phyloP scores from a whole-genome alignment of 345 rosid genomes.

The Camelina laxa region DNA sequence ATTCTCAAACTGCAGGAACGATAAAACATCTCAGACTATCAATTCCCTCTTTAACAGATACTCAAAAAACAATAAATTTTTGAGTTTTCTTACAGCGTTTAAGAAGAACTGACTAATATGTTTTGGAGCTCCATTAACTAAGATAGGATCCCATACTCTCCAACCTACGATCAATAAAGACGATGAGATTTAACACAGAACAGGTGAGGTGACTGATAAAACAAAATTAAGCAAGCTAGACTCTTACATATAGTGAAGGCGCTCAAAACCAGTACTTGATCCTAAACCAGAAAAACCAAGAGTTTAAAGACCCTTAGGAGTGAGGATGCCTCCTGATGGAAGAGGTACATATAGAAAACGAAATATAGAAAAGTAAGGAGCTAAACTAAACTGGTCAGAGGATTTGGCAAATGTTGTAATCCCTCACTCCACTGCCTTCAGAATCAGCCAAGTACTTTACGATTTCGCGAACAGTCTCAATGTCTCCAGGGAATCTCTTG shows the following conservation, averaged over 20 bases:
- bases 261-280: slow-evolving; percentile 85
- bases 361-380: slow-evolving; percentile 11
- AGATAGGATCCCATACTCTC: slow-evolving; percentile 91
- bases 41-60: slow-evolving; percentile 11
- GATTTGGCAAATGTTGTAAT: slow-evolving; percentile 20
- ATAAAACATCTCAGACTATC: slow-evolving; percentile 28
- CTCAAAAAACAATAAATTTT: background rate
- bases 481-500: slow-evolving; percentile 83
- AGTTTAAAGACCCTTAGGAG: slow-evolving; percentile 77
- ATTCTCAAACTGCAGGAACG: slow-evolving; percentile 64
- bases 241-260: slow-evolving; percentile 84
- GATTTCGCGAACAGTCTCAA: slow-evolving; percentile 67
- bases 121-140: slow-evolving; percentile 76
- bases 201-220: background rate
- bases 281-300: slow-evolving; percentile 90
- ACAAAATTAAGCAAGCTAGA: slow-evolving; percentile 13
- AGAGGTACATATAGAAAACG: slow-evolving; percentile 63
- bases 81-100: slow-evolving; percentile 61
- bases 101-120: slow-evolving; percentile 72
- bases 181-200: slow-evolving; percentile 2
- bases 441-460: slow-evolving; percentile 70
- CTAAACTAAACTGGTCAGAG: slow-evolving; percentile 3
- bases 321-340: slow-evolving; percentile 87
- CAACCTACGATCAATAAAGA: slow-evolving; percentile 52
- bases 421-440: slow-evolving; percentile 83